Base-by-base conservation (phyloP, 2,329 filamentous ascomycete species). In the Macroventuria anomochaeta region DNA sequence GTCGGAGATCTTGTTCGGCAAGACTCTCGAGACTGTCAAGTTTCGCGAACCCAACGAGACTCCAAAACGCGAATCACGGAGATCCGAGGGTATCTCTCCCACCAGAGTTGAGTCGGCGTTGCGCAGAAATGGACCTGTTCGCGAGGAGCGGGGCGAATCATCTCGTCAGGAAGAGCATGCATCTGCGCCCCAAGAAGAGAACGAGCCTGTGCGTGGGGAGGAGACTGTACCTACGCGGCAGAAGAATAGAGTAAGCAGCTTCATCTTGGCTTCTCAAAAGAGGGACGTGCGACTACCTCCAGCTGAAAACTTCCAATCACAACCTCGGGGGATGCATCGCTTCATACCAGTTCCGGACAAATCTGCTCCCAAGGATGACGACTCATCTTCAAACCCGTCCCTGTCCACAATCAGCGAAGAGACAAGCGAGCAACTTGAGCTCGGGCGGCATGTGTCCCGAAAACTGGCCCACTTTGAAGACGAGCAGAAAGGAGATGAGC, bases 211-310 rank as follows among this genome's bases (percentile, higher is more conserved):
- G 15, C 15, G 7, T 15, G 21, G 21, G 12, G 20, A 11, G 7
- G 21, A 33, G 21, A 8, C 10, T 20, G 20, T 39, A 34, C 17
- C 28, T 25, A 23, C 23, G 6, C 25, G 20, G 17, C 18, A 8
- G 1, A 26, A 32, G 10, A 5, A 26, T 6, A 39, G 28, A 38
- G 26, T 53, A 17, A 53, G 50, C 43, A 36, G 36, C n/a, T 53
- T 53, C 43, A 53, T 53, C 32, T 28, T 18, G 25, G 37, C 38
- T 18, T 46, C 43, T 2, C 50, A 43, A 39, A 13, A 15, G n/a
- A 34, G 28, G 11, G 34, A 53, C 7, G 28, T 37, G 20, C 43
- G 37, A 34, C 17, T 48, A 8, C 43, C 50, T 18, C 25, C 43
- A 33, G 43, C 46, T 5, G 31, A 41, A 2, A 29, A 34, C 10